Percentiles rank a stretch among this genome's conserved stretches.
These are phyloP conservation scores for Gossypium gossypioides DNA, from an alignment of 441 rosid species.

Conservation along the genomic window DNA sequence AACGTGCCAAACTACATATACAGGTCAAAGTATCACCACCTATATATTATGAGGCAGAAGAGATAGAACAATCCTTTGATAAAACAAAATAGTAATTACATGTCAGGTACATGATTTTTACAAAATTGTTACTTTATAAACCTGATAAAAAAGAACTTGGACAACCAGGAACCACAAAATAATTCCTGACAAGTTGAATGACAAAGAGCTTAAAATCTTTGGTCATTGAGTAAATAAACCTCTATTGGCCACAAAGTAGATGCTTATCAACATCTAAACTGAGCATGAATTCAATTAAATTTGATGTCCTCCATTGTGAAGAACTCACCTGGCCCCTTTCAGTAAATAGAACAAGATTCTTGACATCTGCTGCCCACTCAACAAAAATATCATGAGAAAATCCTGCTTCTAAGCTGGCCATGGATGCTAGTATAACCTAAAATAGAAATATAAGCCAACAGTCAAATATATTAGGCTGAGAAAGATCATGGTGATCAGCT, in stretches of 20 bases:
- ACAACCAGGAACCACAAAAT: background rate
- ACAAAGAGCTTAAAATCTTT: background rate
- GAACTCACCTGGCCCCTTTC: constrained; percentile 85
- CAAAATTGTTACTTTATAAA: background rate
- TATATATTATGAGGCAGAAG: background rate
- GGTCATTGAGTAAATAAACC: background rate
- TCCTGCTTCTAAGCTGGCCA: constrained; percentile 96
- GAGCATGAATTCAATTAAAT: background rate
- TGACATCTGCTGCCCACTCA: constrained; percentile 83
- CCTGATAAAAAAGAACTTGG: background rate
- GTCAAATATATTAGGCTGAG: background rate
- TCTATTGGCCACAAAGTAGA: background rate
- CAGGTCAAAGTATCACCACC: constrained; percentile 17
- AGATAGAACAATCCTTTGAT: background rate
- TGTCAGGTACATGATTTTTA: background rate
- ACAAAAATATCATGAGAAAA: constrained; percentile 90
- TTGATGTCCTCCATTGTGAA: background rate
- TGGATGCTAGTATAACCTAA: constrained; percentile 88
- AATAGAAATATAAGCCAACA: constrained; percentile 21
- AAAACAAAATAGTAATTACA: background rate
- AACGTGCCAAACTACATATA: constrained; percentile 69
- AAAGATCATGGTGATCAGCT: background rate
- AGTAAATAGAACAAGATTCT: constrained; percentile 79
- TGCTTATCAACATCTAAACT: background rate
- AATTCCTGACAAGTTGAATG: background rate